Evolutionary conservation across 805 yeast species (phyloP), one percentile per base, ranked within the genome.

Genomic region (Saturnispora silvae): DNA sequence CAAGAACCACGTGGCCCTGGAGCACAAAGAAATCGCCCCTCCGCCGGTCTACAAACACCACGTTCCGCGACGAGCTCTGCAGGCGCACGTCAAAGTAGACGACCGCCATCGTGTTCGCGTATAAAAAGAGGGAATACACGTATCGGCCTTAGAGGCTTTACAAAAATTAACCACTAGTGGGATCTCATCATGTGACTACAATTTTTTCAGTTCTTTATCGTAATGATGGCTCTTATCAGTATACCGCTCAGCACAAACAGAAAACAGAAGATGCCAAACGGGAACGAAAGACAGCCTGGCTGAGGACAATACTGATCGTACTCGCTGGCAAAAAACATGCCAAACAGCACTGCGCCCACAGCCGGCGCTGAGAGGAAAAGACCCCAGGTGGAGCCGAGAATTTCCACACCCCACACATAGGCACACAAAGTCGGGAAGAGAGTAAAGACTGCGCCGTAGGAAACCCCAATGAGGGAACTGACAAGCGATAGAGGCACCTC

Each of bases 311-410:
- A 43, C 4, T 38, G 33, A 45, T 83, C 92, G 46, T 70, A 77
- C 15, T 73, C 56, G 18, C 58, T 49, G 0, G 94, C 96, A 53
- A 79, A 86, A 10, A 77, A 45, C 35, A 81, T 49, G 5, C 94
- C 87, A 48, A 70, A 81, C 3, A 72, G 43, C 4, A 81, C 63
- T 2, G 89, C 66, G 1, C 95, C 95, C 3, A 83, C 45, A 0
- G 96, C 95, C 1, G 96, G 96, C 0, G 94, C 94, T 29, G 82
- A 65, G 72, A 86, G 77, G 52, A 84, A 81, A 23, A 81, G 63
- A 2, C 96, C 96, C 84, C 95, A 87, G 2, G 86, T 78, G 1
- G 94, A 79, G 0, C 96, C 96, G 56, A 87, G 75, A 23, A 81
- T 69, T 32, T 80, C 85, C 20, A 81, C 70, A 0, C 96, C 96